These are phyloP conservation scores for Circinella minor DNA, from an alignment of 371 early-diverging fungal species.

Conservation along the genomic window DNA sequence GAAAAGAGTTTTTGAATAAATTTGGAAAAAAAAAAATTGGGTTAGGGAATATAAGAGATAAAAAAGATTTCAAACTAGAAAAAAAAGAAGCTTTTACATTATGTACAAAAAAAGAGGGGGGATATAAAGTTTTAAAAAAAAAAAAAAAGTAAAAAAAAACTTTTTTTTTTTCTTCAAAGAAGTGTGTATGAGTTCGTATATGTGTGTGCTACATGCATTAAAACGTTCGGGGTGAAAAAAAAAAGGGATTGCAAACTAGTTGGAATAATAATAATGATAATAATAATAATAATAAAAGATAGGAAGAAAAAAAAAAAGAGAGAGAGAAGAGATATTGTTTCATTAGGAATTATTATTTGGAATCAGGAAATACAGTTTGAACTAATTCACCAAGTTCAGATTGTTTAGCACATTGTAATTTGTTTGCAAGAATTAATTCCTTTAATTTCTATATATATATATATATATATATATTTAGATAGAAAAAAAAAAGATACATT, in stretches of 20 bases:
- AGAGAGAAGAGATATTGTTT: not conserved
- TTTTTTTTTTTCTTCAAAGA: not conserved
- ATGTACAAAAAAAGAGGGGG: not conserved
- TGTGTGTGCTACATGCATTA: no score
- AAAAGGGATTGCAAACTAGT: no score
- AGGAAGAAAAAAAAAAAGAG: no score
- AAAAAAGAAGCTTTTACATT: conserved; percentile 6
- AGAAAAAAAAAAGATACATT: no score
- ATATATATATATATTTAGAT: no score
- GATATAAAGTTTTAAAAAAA: not conserved
- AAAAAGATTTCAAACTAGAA: not conserved
- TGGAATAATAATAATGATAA: no score
- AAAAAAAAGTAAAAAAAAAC: not conserved
- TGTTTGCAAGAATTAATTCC: conserved; percentile 28
- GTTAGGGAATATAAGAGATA: no score
- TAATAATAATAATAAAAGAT: no score
- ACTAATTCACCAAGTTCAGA: conserved; percentile 42
- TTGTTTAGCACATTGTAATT: conserved; percentile 39
- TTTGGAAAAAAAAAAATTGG: no score
- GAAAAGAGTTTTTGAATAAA: no score
- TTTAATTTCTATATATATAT: conserved; percentile 19
- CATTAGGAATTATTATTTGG: not conserved
- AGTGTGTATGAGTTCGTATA: not conserved
- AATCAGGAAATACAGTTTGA: conserved; percentile 42
- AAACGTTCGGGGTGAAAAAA: no score